Conservation (phyloP, 2,329 filamentous ascomycete genomes). For the Bisporella sp. region DNA sequence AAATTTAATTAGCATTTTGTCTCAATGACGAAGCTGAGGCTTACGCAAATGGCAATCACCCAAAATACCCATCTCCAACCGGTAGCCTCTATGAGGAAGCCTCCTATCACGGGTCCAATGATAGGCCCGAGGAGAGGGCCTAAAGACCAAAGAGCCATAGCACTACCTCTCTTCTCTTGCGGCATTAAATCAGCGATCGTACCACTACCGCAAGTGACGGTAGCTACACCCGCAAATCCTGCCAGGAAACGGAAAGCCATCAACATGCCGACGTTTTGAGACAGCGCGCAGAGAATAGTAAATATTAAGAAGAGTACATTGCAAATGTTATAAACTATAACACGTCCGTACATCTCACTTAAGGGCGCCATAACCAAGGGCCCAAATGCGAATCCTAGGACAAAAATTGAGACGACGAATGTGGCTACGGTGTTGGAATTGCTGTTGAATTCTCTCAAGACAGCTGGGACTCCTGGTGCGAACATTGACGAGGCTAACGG, state of each 20-base stretch:
- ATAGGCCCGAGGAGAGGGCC: neutral
- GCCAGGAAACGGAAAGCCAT: neutral
- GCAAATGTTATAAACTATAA: slow-evolving; percentile 1
- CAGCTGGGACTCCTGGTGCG: neutral
- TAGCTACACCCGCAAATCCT: neutral
- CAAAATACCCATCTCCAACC: slow-evolving; percentile 47
- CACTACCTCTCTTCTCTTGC: neutral
- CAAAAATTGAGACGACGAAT: slow-evolving; percentile 1
- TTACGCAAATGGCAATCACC: slow-evolving; percentile 38
- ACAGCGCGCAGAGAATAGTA: neutral
- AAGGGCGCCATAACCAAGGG: neutral
- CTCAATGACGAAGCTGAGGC: too few species aligned
- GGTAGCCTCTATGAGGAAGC: slow-evolving; percentile 1
- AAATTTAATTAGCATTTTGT: too few species aligned
- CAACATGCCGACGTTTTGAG: neutral
- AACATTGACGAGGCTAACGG: neutral
- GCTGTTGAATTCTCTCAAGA: neutral
- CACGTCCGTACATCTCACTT: slow-evolving; percentile 1
- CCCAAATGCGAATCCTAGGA: slow-evolving; percentile 1
- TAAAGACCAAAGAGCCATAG: neutral
- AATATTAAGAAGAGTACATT: neutral
- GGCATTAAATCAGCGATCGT: neutral
- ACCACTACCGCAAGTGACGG: neutral
- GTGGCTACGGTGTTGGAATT: too few species aligned
- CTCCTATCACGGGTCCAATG: neutral